A percentile compares a stretch with the other conserved stretches of the same genome.
phyloP scores from a whole-genome alignment of 208 protist species.

The Vickermania spadyakhi region DNA sequence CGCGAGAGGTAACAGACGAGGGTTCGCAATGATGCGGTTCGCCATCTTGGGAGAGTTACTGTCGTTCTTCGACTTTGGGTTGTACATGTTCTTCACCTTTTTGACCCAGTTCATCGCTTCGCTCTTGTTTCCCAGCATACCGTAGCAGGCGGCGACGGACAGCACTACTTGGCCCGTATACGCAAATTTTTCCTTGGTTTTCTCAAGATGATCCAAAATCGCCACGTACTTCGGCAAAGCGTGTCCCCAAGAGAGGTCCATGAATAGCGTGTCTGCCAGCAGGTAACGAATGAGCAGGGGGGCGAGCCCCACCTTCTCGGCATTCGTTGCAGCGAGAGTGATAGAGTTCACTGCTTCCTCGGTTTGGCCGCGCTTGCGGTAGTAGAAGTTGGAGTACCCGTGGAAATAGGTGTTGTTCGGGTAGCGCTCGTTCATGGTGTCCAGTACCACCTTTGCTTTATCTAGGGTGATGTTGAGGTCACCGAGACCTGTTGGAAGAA shows the following conservation, averaged over 20 bases:
- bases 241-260: slow-evolving; percentile 77
- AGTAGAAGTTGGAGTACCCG: slow-evolving; percentile 89
- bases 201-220: slow-evolving; percentile 55
- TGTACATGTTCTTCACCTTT: slow-evolving; percentile 80
- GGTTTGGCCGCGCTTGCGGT: slow-evolving; percentile 80
- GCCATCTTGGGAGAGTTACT: slow-evolving; percentile 84
- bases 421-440: slow-evolving; percentile 74
- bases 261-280: slow-evolving; percentile 86
- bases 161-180: slow-evolving; percentile 84
- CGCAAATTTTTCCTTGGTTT: slow-evolving; percentile 73
- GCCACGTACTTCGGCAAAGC: slow-evolving; percentile 48
- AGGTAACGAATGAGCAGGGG: slow-evolving; percentile 84
- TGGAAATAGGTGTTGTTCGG: slow-evolving; percentile 87
- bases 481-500: slow-evolving; percentile 81
- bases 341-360: slow-evolving; percentile 60
- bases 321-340: slow-evolving; percentile 61
- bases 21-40: slow-evolving; percentile 58
- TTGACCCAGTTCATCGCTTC: slow-evolving; percentile 64
- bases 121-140: slow-evolving; percentile 64
- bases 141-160: slow-evolving; percentile 72
- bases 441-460: slow-evolving; percentile 69
- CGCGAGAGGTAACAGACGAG: slow-evolving; percentile 55
- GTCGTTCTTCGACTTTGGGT: slow-evolving; percentile 86
- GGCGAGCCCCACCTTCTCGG: slow-evolving; percentile 48
- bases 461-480: slow-evolving; percentile 61